Percentiles rank a stretch among this genome's conserved stretches.
These are phyloP conservation scores for Alternaria alternata DNA, from an alignment of 2,329 filamentous ascomycete genomes.

Conservation along the genomic window DNA sequence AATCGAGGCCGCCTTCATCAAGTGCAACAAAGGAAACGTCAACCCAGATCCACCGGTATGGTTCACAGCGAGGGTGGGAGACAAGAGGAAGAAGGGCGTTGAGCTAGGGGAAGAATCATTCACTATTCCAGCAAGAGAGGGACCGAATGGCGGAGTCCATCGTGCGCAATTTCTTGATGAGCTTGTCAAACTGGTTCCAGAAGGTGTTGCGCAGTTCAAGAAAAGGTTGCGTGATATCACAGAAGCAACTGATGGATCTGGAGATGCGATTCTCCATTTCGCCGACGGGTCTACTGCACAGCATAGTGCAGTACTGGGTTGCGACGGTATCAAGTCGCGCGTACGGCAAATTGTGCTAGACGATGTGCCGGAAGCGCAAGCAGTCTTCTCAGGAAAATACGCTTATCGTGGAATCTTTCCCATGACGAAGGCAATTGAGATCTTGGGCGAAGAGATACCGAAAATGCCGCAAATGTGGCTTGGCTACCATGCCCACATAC, in stretches of 20 bases:
- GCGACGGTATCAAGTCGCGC: slow-evolving; percentile 70
- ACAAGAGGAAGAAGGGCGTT: slow-evolving; percentile 31
- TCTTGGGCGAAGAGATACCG: slow-evolving; percentile 63
- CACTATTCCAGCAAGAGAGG: slow-evolving; percentile 33
- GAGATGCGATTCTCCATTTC: slow-evolving; percentile 49
- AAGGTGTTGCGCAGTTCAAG: slow-evolving; percentile 51
- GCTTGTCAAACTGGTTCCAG: slow-evolving; percentile 58
- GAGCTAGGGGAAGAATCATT: slow-evolving; percentile 31
- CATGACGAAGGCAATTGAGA: slow-evolving; percentile 61
- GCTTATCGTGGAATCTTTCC: slow-evolving; percentile 70
- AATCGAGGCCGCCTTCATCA: slow-evolving; percentile 33
- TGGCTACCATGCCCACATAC: background rate
- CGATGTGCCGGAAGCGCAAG: slow-evolving; percentile 47
- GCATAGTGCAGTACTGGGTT: slow-evolving; percentile 64
- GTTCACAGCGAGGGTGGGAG: slow-evolving; percentile 36
- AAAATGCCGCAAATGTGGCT: slow-evolving; percentile 62
- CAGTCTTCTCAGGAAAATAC: slow-evolving; percentile 65
- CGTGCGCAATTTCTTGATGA: slow-evolving; percentile 60
- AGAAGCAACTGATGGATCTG: slow-evolving; percentile 32
- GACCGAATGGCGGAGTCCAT: slow-evolving; percentile 52
- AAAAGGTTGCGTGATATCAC: slow-evolving; percentile 47
- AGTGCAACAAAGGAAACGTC: slow-evolving; percentile 13
- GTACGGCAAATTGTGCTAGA: slow-evolving; percentile 63
- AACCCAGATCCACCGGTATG: slow-evolving; percentile 28
- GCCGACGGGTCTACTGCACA: slow-evolving; percentile 55